Evolutionary conservation across 148 eudicot genomes (phyloP), one percentile per base, ranked within the genome.

Genomic region (Tetragonia tetragonoides): DNA sequence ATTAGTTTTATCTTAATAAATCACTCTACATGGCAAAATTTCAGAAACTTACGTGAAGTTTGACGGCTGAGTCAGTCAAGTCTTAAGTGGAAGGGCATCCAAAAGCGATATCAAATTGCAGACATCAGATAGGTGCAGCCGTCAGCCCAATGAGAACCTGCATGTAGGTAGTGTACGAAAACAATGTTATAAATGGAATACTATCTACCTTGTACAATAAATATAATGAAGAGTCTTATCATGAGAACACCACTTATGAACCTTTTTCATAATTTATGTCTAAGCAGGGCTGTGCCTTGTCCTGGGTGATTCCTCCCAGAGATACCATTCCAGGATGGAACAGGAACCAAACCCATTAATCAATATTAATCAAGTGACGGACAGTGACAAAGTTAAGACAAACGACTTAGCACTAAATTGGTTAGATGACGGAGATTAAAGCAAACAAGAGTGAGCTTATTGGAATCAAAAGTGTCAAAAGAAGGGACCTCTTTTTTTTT

Each of bases 281-380:
- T 67, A 17, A 68, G 21, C 78, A 80, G 59, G 24, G 54, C n/a
- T 81, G 83, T 70, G 75, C 72, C 44, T 75, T 38, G 75, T 51
- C 49, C 72, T 62, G 64, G 56, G 44, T 66, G 77, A 76, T 78
- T 82, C 79, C 63, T 59, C 75, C 40, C 18, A 7, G 70, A 34
- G 67, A 75, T 60, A 76, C 44, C 51, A 70, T 79, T 77, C 78
- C 63, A 80, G 40, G 39, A 73, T 49, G 70, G 71, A 77, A 80
- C 63, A 77, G 78, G 68, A 83, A 80, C 75, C 83, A 65, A 76
- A 73, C 81, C 74, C 80, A 67, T 60, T 72, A 75, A 72, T 71
- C 78, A 41, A 62, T 57, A 71, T 12, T 41, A 70, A 75, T 64
- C 57, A 59, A 63, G 38, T 74, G 23, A 53, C 37, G 69, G 54